These are phyloP conservation scores for Neurospora sp. DNA, from an alignment of 495 filamentous ascomycete genomes.

Conservation along the genomic window DNA sequence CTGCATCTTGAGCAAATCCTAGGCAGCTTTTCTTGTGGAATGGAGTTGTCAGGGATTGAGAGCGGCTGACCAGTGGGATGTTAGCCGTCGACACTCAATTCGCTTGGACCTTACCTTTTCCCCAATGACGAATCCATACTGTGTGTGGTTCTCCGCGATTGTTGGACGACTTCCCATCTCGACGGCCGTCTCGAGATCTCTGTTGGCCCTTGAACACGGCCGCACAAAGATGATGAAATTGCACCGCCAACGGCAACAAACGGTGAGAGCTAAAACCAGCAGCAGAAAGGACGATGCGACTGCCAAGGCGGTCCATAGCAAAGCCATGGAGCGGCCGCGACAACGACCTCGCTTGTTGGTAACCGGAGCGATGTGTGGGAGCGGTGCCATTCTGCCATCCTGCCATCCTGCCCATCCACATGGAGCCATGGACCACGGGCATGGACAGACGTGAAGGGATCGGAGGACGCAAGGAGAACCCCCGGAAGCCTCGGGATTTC, in stretches of 20 bases:
- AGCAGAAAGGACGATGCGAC: neutral
- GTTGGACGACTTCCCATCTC: conserved; percentile 23
- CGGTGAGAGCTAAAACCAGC: neutral
- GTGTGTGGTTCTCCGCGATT: conserved; percentile 9
- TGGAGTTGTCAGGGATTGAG: conserved; percentile 8
- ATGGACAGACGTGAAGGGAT: neutral
- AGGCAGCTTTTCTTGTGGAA: conserved; percentile 4
- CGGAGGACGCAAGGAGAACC: neutral
- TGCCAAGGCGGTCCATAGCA: neutral
- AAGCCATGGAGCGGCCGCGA: neutral
- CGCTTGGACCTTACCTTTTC: conserved; percentile 21
- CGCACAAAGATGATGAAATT: neutral
- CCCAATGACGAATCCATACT: conserved; percentile 24
- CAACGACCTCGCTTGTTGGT: neutral
- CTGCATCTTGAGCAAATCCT: conserved; percentile 6
- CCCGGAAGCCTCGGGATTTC: neutral
- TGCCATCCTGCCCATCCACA: neutral
- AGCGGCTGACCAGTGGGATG: conserved; percentile 21
- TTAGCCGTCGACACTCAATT: conserved; percentile 11
- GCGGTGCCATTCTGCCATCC: neutral
- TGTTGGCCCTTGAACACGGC: neutral
- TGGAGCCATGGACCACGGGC: neutral
- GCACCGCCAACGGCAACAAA: neutral
- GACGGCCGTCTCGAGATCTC: neutral
- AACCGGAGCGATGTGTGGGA: neutral